Percentiles rank a stretch among this genome's conserved stretches.
phyloP scores from a whole-genome alignment of 768 basidiomycete genomes.

The Trametes sanguinea region DNA sequence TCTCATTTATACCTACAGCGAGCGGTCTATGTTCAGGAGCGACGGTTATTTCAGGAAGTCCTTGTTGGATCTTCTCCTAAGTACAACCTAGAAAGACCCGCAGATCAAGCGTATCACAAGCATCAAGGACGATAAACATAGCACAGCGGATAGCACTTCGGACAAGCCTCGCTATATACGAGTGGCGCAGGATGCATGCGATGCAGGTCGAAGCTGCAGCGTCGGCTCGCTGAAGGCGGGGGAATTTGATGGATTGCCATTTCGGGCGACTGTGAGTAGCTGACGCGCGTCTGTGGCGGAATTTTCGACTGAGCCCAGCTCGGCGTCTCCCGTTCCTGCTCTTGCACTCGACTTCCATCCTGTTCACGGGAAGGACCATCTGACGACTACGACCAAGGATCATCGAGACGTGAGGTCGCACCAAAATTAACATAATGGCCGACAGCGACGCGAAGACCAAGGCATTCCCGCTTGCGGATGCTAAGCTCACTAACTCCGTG shows the following conservation, averaged over 20 bases:
- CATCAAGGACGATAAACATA: background rate
- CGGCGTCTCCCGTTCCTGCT: background rate
- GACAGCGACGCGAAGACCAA: slow-evolving; percentile 61
- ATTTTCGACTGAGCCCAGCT: slow-evolving; percentile 14
- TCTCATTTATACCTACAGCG: slow-evolving; percentile 11
- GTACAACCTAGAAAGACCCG: slow-evolving; percentile 15
- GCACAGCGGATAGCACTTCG: slow-evolving; percentile 1
- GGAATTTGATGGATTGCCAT: slow-evolving; percentile 9
- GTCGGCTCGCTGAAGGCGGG: background rate
- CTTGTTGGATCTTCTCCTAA: background rate
- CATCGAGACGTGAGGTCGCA: slow-evolving; percentile 77
- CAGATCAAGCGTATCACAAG: slow-evolving; percentile 4
- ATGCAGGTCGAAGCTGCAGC: background rate
- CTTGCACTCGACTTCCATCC: slow-evolving; percentile 21
- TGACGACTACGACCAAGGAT: slow-evolving; percentile 74
- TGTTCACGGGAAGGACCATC: slow-evolving; percentile 22
- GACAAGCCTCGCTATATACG: slow-evolving; percentile 16
- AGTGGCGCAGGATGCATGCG: slow-evolving; percentile 3
- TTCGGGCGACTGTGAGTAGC: background rate
- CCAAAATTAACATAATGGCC: slow-evolving; percentile 48
- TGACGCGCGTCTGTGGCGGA: slow-evolving; percentile 17
- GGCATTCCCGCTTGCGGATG: slow-evolving; percentile 88
- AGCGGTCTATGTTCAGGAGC: background rate
- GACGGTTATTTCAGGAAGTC: background rate
- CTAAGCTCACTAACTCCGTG: slow-evolving; percentile 88